Evolutionary conservation across 805 yeast genomes (phyloP), one percentile per base, ranked within the genome.

Genomic region (Nakazawaea sp.): DNA sequence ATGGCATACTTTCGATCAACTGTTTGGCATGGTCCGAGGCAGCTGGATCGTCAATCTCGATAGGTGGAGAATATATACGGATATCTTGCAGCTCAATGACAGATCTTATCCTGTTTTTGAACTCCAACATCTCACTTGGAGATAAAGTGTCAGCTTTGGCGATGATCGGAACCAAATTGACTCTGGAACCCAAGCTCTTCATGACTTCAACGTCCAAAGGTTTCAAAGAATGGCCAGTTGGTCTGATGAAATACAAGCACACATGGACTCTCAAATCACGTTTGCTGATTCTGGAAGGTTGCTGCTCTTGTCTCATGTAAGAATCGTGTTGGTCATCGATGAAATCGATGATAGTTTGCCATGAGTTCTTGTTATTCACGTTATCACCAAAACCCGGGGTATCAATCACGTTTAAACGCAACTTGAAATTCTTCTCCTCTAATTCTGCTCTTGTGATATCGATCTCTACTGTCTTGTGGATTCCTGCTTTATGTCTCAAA

Each of bases 351-450:
- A 87, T 73, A 27, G 96, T 87, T 42, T 79, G 81, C 94, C 95
- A 87, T 31, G 92, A 71, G 55, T 82, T 81, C 51, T 71, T 72
- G 62, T 88, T 89, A 64, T 88, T 82, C 46, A 87, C 82, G 56
- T 81, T 83, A 56, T 86, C 94, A 43, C 96, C 97, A 56, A 87
- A 86, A 1, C 96, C 96, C 7, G 96, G 96, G 2, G 96, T 86
- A 59, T 88, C 96, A 50, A 89, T 78, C 40, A 89, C 70, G 48
- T 87, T 87, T 45, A 89, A 72, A 44, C 81, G 72, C 48, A 85
- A 71, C 46, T 69, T 71, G 61, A 89, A 84, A 55, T 82, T 85
- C 59, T 84, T 80, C 55, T 89, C 97, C 55, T 81, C 92, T 47
- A 85, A 69, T 41, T 75, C 71, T n/a, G 92, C 90, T 50, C 90